Evolutionary conservation across 2,329 filamentous ascomycete species (phyloP), one percentile per base, ranked within the genome.

Genomic region (Arthrobotrys pseudoclavata): DNA sequence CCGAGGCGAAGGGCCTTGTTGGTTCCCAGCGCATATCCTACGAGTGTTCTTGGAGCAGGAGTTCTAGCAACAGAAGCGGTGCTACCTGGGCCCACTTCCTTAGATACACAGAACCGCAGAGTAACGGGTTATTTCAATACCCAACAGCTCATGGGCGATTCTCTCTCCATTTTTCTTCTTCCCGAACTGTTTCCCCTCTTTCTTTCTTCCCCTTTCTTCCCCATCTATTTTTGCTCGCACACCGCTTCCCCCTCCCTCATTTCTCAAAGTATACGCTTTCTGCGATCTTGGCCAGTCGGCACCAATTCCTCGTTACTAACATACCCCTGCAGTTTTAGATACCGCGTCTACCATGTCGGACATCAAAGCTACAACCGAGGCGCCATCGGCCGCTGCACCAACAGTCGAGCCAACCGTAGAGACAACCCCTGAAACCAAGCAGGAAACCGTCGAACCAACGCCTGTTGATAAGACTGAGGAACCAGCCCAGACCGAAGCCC

Each of bases 291-390:
- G 81, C 20, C 12, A 82, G 47, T 81, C 81, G 61, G 45, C 29
- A 24, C 26, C 20, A 1, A 13, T 48, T 34, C 34, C 57, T 10
- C 26, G 45, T 48, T 37, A 15, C 40, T 40, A 45, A 47, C 37
- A 24, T 22, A 60, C 50, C 50, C 64, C 50, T 66, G 45, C 24
- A 66, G 29, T 60, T 42, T 60, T 24, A 60, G 53, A 37, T 60
- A 40, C 29, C 31, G 53, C 31, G 20, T 40, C 31, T 48, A 76
- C 74, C 29, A 82, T 83, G 79, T 81, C 82, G 24, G 80, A 80
- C 22, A 82, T 82, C 48, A 81, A 81, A 72, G 79, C 82, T 52
- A 81, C 83, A 61, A 79, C 83, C 70, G 82, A 85, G 79, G 80
- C 83, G 62, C 80, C 83, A 48, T 24, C 79, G 37, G 67, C 66